These are phyloP conservation scores for Salix brachista DNA, from an alignment of 345 rosid genomes.

Conservation along the genomic window DNA sequence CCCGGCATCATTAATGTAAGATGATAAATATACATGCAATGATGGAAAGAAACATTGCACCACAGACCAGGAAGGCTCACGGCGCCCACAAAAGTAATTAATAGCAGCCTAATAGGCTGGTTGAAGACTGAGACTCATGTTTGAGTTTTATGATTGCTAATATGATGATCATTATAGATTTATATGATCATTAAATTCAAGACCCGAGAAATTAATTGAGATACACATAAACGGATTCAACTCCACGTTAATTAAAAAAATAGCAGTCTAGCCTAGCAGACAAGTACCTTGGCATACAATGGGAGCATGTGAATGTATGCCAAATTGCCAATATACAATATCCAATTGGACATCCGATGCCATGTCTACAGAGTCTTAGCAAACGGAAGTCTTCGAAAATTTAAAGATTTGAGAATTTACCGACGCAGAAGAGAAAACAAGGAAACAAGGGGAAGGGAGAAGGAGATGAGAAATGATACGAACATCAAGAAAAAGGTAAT, in stretches of 20 bases:
- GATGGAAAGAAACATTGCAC: background rate
- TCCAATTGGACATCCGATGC: constrained; percentile 7
- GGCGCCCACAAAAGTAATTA: background rate
- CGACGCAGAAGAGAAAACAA: constrained; percentile 7
- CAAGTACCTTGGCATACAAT: constrained; percentile 11
- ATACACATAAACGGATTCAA: too few relatives aligned
- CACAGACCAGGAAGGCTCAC: background rate
- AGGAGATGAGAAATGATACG: constrained; percentile 16
- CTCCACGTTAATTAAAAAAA: too few relatives aligned
- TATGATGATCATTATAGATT: too few relatives aligned
- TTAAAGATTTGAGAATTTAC: constrained; percentile 10
- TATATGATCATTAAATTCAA: too few relatives aligned
- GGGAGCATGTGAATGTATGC: constrained; percentile 23
- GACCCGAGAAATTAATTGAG: too few relatives aligned
- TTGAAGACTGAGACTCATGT: too few relatives aligned
- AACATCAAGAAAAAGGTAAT: constrained; percentile 27
- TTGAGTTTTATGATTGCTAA: too few relatives aligned
- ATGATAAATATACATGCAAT: too few relatives aligned
- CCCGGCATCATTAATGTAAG: background rate
- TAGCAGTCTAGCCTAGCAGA: constrained; percentile 1
- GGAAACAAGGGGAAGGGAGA: background rate
- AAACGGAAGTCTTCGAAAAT: constrained; percentile 10
- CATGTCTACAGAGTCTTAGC: constrained; percentile 20
- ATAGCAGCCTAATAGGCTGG: too few relatives aligned
- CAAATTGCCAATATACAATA: background rate